phyloP scores from a whole-genome alignment of 2,329 filamentous ascomycete species.

The Sclerotinia trifoliorum region DNA sequence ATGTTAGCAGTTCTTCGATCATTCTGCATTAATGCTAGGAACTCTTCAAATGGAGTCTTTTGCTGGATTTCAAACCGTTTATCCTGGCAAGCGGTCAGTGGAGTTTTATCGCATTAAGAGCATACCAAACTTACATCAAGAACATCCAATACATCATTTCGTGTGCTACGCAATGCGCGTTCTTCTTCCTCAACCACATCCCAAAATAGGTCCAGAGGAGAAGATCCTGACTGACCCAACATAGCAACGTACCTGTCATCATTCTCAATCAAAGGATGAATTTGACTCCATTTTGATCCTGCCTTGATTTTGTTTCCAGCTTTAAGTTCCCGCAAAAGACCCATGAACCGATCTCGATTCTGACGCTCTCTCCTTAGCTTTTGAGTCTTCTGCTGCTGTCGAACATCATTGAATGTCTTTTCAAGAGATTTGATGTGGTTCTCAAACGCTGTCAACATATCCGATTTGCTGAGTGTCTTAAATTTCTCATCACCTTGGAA shows the following conservation, averaged over 20 bases:
- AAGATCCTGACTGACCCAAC: conserved; percentile 80
- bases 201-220: conserved; percentile 91
- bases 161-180: conserved; percentile 72
- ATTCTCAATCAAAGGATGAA: conserved; percentile 70
- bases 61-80: conserved; percentile 87
- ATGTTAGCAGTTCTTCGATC: conserved; percentile 87
- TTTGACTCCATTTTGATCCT: conserved; percentile 83
- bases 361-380: conserved; percentile 81
- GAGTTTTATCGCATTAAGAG: not conserved
- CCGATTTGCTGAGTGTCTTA: conserved; percentile 78
- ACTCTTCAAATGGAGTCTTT: conserved; percentile 86
- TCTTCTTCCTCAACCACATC: conserved; percentile 94
- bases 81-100: conserved; percentile 59
- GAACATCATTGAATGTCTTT: conserved; percentile 83
- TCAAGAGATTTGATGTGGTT: conserved; percentile 92
- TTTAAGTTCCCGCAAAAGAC: conserved; percentile 72
- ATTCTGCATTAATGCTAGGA: conserved; percentile 75
- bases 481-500: conserved; percentile 84
- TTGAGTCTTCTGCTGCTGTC: conserved; percentile 80
- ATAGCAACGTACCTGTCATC: conserved; percentile 83
- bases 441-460: conserved; percentile 90
- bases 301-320: conserved; percentile 80
- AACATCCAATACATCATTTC: conserved; percentile 84
- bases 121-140: conserved; percentile 65
- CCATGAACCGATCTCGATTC: conserved; percentile 76